These are phyloP conservation scores for Leccinum pseudoinsigne DNA, from an alignment of 1,284 basidiomycete species.

Conservation along the genomic window DNA sequence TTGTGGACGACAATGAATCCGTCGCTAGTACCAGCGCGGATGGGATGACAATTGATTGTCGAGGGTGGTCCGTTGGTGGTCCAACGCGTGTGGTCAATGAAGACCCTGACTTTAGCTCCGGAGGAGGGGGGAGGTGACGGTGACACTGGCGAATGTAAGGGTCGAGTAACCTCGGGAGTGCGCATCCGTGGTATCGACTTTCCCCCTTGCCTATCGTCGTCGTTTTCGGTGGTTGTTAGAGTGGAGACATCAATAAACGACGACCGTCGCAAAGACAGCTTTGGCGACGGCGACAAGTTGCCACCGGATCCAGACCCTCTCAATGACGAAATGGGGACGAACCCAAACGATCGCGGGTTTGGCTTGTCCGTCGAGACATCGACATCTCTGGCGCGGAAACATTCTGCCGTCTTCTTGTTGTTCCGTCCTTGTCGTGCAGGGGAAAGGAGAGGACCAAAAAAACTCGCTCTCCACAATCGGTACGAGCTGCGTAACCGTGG, in stretches of 20 bases:
- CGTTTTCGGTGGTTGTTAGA: constrained; percentile 7
- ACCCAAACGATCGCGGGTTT: constrained; percentile 72
- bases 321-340: constrained; percentile 61
- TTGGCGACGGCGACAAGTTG: constrained; percentile 6
- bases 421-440: constrained; percentile 5
- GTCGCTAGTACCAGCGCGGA: too few species aligned
- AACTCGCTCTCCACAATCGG: constrained; percentile 20
- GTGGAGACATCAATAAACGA: constrained; percentile 24
- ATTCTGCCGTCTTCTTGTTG: constrained; percentile 1
- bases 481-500: constrained; percentile 27
- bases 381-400: neutral
- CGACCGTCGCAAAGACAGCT: constrained; percentile 23
- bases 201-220: neutral
- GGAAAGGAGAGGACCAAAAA: constrained; percentile 14
- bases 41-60: too few species aligned
- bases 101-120: neutral
- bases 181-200: constrained; percentile 13
- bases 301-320: constrained; percentile 23
- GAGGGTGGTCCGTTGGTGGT: too few species aligned
- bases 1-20: constrained; percentile 60
- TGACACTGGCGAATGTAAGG: neutral
- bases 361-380: constrained; percentile 34
- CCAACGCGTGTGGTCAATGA: too few species aligned
- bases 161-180: neutral
- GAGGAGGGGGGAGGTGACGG: neutral